Base-by-base conservation (phyloP, 2,329 filamentous ascomycete genomes). In the Penicillium sp. region DNA sequence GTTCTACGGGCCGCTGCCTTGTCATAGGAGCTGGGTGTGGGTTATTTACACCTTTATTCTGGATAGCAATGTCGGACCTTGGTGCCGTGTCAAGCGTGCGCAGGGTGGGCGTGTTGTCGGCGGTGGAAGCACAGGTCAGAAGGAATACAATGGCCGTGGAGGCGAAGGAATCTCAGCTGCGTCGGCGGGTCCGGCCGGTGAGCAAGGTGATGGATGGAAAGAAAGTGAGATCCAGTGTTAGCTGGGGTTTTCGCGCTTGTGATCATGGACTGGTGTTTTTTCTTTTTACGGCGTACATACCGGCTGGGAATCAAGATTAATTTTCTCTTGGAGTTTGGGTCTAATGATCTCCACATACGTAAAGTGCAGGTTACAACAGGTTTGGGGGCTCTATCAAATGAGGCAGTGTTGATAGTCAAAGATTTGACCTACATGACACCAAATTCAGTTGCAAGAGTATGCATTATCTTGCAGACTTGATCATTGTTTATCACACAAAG, bases 41-140 rank as follows among this genome's bases (percentile, higher is more conserved):
- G 93, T 95, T 47, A 88, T 97, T 62, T 97, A 90, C 90, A 90
- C 93, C 53, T 99, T 99, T 75, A 89, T 99, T 61, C 84, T 86
- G 76, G 94, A 99, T 71, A 85, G 89, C 65, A 85, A 89, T 63
- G 90, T 97, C 42, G 92, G 93, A 24, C 82, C 96, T 70, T 93
- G 85, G 77, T 96, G 91, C 74, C 84, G 94, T 51, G 92, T 99
- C 34, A 99, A 99, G 85, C 81, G 94, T 62, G 88, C 88, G 70
- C 83, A 93, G 64, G 91, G 92, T 23, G 84, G 85, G 6, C 74
- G 83, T 52, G 79, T 82, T 57, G 83, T 87, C 45, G 83, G 74
- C 47, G 71, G 67, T 45, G 74, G 74, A 13, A 51, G 49, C 55
- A 56, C 47, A 18, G 46, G 45, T 31, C 45, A 43, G 15, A 53